Base-by-base conservation (phyloP, 306 rosid species). In the Oemleria cerasiformis region DNA sequence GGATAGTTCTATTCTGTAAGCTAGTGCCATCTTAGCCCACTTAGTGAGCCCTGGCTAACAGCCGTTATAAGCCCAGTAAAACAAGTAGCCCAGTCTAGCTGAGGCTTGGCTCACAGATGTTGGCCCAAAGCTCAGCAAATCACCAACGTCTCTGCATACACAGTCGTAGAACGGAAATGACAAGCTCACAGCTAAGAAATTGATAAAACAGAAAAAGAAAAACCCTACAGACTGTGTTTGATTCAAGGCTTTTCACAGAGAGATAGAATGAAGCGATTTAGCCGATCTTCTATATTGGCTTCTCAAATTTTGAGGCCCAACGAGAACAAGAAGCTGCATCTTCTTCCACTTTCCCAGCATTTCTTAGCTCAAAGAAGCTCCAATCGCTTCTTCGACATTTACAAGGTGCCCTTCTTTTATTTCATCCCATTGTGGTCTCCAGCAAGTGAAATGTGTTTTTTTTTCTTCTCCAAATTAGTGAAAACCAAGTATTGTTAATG, bases 351-450 rank as follows among this genome's bases (percentile, higher is more conserved):
- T 55, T 71, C 84, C 21, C 80, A 69, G 39, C 83, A 82, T 82
- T 87, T 67, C 67, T 48, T 88, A 21, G 76, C 94, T 85, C 95
- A 77, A 70, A 79, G 78, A 78, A 81, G 83, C 68, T 86, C 92
- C 73, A 85, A 72, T 79, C 97, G 97, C 70, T 94, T 87, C 79
- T 75, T 94, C 72, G 92, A 94, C 81, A 73, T 89, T 81, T 86
- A 84, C 77, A 77, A 91, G 97, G 97, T 92, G 17, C 51, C 48
- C 38, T 14, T 19, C 42, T 39, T 14, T 63, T 59, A 40, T 44
- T 60, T 59, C 5, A 48, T 4, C 36, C 23, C 23, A n/a, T 3
- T 53, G 10, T 2, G 58, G 0, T 49, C 5, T 8, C 42, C 42
- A 58, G 41, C 7, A 2, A 57, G 34, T 69, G 16, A 50, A 67